Evolutionary conservation across 2,329 filamentous ascomycete species (phyloP), one percentile per base, ranked within the genome.

Genomic region (Penicillium sp.): DNA sequence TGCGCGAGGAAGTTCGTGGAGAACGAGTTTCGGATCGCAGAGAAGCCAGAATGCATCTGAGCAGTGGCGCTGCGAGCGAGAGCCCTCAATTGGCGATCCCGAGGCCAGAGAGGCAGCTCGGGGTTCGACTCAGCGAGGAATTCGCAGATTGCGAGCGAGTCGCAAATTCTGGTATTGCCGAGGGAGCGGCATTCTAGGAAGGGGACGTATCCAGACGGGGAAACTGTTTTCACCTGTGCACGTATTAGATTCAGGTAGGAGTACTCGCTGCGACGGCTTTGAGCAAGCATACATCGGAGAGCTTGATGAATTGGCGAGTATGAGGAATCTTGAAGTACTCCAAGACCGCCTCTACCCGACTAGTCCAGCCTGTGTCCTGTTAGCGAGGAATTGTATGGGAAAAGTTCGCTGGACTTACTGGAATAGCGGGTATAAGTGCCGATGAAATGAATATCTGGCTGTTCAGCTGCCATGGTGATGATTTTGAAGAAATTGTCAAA

Each of bases 31-130:
- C 75, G 68, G 17, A 77, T 42, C 1, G 65, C 59, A 4, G 63
- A 24, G 61, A 77, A 75, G 15, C 75, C 73, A 15, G 75, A 73
- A 58, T 77, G 75, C 75, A 77, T 77, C 58, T 75, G 68, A 1
- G 75, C 73, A 4, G 67, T 68, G 2, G 71, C 72, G 53, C 70
- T 73, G 19, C 75, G 70, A 24, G 75, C 75, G 4, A 76, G 61
- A 8, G 74, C 73, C 57, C 75, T 65, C 9, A 77, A 66, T n/a
- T 65, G 62, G 15, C 69, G 70, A 62, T 77, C 75, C 30, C 59
- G 63, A 2, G 75, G 75, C 75, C 75, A 76, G 15, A 76, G 65
- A 6, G 61, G 56, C 0, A 75, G 63, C 0, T 72, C 62, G 0
- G 74, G 73, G 51, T 74, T 59, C 6, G 72, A 70, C 38, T 75